Evolutionary conservation across 2,329 filamentous ascomycete genomes (phyloP).

Genomic region (Alternaria triticimaculans): DNA sequence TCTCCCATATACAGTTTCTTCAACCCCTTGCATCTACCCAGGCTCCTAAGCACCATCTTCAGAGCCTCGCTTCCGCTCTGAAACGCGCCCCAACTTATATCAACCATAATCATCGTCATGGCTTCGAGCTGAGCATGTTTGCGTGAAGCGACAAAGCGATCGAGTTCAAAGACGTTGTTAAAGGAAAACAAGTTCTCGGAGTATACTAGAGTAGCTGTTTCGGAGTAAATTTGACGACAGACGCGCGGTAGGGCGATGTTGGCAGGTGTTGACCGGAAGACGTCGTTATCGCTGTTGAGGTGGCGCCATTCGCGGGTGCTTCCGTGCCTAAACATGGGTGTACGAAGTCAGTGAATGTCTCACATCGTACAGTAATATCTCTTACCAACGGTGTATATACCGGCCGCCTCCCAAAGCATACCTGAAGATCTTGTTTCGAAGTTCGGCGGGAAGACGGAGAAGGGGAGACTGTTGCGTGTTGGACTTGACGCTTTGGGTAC

Average conservation of each 20-base stretch:
- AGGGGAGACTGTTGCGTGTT: background rate
- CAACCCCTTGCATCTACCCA: background rate
- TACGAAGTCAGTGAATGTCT: background rate
- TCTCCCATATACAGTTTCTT: background rate
- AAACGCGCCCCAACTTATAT: background rate
- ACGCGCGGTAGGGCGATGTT: background rate
- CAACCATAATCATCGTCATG: background rate
- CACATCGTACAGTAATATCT: background rate
- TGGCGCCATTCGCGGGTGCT: background rate
- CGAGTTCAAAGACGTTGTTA: no score
- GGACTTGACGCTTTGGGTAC: background rate
- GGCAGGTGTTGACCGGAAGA: background rate
- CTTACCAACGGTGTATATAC: background rate
- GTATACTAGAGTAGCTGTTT: background rate
- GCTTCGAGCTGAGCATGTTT: background rate
- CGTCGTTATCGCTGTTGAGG: background rate
- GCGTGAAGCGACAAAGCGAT: background rate
- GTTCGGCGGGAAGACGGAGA: background rate
- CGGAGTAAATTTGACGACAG: background rate
- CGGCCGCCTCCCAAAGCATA: background rate
- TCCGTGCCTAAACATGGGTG: background rate
- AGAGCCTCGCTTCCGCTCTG: background rate
- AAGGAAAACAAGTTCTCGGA: background rate
- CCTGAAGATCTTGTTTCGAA: background rate
- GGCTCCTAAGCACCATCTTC: background rate